Evolutionary conservation across 1,284 basidiomycete species (phyloP).

Genomic region (Pseudozyma hubeiensis): DNA sequence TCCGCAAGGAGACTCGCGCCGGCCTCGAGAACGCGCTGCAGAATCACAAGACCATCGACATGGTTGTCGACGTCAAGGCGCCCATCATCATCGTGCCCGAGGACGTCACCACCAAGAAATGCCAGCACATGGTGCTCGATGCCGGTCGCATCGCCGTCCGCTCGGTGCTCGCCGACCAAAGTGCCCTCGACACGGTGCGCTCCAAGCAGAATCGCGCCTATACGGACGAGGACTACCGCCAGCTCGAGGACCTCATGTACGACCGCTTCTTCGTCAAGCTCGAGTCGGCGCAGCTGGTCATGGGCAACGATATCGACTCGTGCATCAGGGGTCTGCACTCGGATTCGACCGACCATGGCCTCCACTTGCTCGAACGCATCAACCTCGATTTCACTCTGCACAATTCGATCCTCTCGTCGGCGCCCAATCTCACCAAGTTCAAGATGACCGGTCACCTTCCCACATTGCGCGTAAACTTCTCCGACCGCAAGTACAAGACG

Average conservation of each 20-base stretch:
- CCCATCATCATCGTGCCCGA: constrained; percentile 98
- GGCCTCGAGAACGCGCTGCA: constrained; percentile 93
- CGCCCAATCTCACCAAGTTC: constrained; percentile 85
- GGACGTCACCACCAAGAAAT: constrained; percentile 78
- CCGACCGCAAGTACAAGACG: constrained; percentile 94
- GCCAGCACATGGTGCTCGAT: constrained; percentile 91
- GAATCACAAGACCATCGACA: constrained; percentile 93
- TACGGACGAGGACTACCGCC: constrained; percentile 86
- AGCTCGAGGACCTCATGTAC: constrained; percentile 95
- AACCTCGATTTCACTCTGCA: constrained; percentile 91
- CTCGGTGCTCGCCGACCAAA: constrained; percentile 88
- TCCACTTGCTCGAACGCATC: constrained; percentile 88
- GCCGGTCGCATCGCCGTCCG: constrained; percentile 96
- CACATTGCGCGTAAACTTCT: constrained; percentile 89
- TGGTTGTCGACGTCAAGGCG: constrained; percentile 95
- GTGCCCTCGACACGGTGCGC: constrained; percentile 81
- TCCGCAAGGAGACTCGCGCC: constrained; percentile 93
- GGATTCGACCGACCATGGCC: constrained; percentile 74
- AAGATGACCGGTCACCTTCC: constrained; percentile 93
- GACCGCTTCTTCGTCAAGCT: constrained; percentile 88
- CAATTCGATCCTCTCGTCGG: constrained; percentile 91
- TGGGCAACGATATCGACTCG: constrained; percentile 85
- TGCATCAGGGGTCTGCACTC: constrained; percentile 75
- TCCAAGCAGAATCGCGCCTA: constrained; percentile 88
- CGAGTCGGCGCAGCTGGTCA: constrained; percentile 88